A percentile compares a stretch with the other conserved stretches of the same genome.
Conservation (phyloP, 306 rosid genomes). For the Sphenostylis stenocarpa region DNA sequence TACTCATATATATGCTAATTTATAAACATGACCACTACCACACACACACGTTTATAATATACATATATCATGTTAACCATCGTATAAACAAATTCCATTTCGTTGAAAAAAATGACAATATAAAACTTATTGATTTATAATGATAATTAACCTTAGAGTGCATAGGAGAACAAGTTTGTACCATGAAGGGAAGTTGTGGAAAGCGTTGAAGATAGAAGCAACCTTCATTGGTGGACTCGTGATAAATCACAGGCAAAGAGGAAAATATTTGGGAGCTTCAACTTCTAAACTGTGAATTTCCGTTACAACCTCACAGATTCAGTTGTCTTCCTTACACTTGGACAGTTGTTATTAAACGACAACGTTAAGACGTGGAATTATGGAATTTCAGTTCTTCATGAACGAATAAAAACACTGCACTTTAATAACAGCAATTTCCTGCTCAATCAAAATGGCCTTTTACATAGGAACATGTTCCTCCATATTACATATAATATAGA, state of each 20-base stretch:
- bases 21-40: not conserved
- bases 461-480: not conserved
- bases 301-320: not conserved
- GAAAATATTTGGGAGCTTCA: not conserved
- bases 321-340: not conserved
- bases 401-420: not conserved
- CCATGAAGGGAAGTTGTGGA: conserved; percentile 43
- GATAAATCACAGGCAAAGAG: not conserved
- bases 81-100: not conserved
- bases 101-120: not conserved
- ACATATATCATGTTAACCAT: not conserved
- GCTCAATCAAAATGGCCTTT: not conserved
- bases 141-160: conserved; percentile 56
- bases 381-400: not conserved
- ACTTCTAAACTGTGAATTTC: not conserved
- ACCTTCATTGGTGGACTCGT: conserved; percentile 38
- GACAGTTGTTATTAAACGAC: not conserved
- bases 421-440: not conserved
- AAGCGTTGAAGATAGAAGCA: conserved; percentile 48
- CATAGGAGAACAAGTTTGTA: conserved; percentile 61
- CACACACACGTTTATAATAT: no score
- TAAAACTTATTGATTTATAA: not conserved
- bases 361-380: conserved; percentile 12
- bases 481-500: no score
- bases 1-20: not conserved